Base-by-base conservation (phyloP, 148 eudicot genomes). In the Linanthus parryae region DNA sequence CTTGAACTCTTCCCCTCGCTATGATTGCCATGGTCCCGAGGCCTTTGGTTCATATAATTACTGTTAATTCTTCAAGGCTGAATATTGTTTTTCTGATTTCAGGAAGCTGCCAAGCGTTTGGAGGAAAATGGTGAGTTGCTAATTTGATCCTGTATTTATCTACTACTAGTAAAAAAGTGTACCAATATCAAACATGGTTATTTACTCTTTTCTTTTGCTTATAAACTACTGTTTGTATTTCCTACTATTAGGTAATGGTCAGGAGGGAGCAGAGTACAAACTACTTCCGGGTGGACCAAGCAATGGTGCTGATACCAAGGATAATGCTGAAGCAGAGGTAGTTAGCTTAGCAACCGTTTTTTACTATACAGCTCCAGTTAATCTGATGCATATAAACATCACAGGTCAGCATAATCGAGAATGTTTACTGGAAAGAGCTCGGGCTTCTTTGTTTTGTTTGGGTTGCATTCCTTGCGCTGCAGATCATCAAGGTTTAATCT, bases 401-500 rank as follows among this genome's bases (percentile, higher is more conserved):
- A 36, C 72, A 89, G 97, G 92, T 74, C 40, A 47, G 84, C 18
- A 27, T 78, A 42, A 2, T 69, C 17, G 82, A 85, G 62, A 85
- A 90, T 67, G 84, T 83, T 61, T 74, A 63, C 71, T 85, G 95
- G 95, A 90, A 80, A 66, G 92, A 90, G 64, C 62, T 74, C 26
- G 85, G 92, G 65, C 91, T 90, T 45, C 95, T 90, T 35, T 14
- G 41, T 59, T 75, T 74, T 42, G 97, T 90, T 50, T 90, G 97
- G 97, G 35, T 78, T 27, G 70, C 85, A 15, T 85, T 83, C 72
- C 88, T 90, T 25, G 72, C 65, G 9, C 51, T 90, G 62, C 97
- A 90, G 67, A 68, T 85, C 58, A 43, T 64, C 21, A 90, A 85
- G 97, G 97, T 78, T 63, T 12, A 34, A 26, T 21, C 23, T 39